Conservation (phyloP, 202 grass and related monocot genomes). For the Panicum virgatum region DNA sequence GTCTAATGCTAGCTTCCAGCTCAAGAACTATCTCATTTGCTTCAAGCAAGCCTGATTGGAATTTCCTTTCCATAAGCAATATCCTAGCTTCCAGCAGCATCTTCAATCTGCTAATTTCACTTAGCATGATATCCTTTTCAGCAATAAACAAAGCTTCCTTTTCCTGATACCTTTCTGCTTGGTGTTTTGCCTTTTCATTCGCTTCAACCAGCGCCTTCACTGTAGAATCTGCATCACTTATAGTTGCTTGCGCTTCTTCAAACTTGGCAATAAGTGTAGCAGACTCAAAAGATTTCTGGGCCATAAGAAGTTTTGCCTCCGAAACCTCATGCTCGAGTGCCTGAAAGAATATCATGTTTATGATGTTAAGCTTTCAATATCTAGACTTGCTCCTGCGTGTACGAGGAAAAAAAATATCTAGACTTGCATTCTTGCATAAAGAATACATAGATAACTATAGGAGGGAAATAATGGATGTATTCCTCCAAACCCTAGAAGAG, state of each 20-base stretch:
- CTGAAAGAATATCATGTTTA: conserved; percentile 46
- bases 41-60: conserved; percentile 51
- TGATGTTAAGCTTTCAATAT: background rate
- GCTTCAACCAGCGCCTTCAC: conserved; percentile 71
- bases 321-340: conserved; percentile 65
- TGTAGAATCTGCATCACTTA: conserved; percentile 74
- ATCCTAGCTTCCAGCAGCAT: too few relatives aligned
- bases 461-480: too few relatives aligned
- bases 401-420: too few relatives aligned
- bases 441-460: background rate
- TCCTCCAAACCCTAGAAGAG: too few relatives aligned
- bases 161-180: conserved; percentile 59
- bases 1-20: conserved; percentile 60
- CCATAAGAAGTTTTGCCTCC: conserved; percentile 60
- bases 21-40: conserved; percentile 63
- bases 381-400: too few relatives aligned
- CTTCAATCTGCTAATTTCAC: conserved; percentile 56
- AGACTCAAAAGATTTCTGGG: conserved; percentile 81
- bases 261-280: conserved; percentile 67
- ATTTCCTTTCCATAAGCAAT: conserved; percentile 59
- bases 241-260: conserved; percentile 81
- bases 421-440: background rate
- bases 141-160: conserved; percentile 51
- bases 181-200: conserved; percentile 69
- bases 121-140: conserved; percentile 55